Conservation (phyloP, 352 stramenopile genomes). For the Pythium myriotylum region DNA sequence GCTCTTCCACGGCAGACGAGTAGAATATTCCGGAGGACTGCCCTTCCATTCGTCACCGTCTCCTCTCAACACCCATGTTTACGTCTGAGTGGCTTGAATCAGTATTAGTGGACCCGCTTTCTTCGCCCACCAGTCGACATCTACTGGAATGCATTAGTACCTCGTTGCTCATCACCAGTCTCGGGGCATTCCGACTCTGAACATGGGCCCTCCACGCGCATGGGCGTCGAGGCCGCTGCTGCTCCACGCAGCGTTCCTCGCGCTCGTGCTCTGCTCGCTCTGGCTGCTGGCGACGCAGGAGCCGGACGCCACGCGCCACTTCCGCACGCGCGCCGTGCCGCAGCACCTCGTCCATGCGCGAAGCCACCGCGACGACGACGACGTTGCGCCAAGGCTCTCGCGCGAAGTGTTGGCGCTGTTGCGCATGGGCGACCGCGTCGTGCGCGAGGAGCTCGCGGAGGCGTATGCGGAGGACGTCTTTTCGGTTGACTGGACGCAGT, state of each 20-base stretch:
- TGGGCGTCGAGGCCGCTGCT: neutral
- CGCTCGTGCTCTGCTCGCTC: neutral
- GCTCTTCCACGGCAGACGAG: neutral
- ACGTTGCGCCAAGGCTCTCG: neutral
- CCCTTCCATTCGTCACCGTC: neutral
- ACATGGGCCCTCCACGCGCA: slow-evolving; percentile 1
- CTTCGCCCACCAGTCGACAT: neutral
- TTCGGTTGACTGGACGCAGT: slow-evolving; percentile 17
- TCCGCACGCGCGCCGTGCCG: neutral
- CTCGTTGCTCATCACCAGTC: neutral
- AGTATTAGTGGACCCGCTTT: too few relatives aligned
- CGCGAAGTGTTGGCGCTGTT: slow-evolving; percentile 6
- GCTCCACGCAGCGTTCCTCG: neutral
- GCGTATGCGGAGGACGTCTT: slow-evolving; percentile 14
- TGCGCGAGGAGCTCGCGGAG: slow-evolving; percentile 15
- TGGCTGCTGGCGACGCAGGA: slow-evolving; percentile 6
- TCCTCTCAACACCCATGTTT: neutral
- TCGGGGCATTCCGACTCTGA: neutral
- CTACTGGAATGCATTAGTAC: neutral
- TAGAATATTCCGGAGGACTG: neutral
- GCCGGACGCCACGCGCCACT: neutral
- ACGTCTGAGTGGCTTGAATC: too few relatives aligned
- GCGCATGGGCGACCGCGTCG: slow-evolving; percentile 6
- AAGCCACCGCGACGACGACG: neutral
- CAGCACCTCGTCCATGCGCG: slow-evolving; percentile 7